These are phyloP conservation scores for Arabidopsis hybrid DNA, from an alignment of 441 rosid species.

Conservation along the genomic window DNA sequence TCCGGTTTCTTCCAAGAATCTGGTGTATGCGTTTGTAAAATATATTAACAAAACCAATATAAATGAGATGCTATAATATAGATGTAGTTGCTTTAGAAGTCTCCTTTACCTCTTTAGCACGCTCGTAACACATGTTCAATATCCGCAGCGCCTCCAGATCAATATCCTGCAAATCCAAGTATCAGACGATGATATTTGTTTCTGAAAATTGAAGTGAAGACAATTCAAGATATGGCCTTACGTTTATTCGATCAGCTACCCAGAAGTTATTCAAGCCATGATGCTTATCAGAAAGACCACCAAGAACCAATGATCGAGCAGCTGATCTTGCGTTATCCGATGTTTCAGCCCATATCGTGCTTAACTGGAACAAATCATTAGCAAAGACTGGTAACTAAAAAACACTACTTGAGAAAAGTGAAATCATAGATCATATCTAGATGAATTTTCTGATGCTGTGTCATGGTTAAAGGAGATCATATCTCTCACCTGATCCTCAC, in stretches of 20 bases:
- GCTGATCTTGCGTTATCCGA: constrained; percentile 93
- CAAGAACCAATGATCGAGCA: constrained; percentile 82
- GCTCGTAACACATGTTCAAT: constrained; percentile 68
- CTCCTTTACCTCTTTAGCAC: constrained; percentile 78
- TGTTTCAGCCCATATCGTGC: constrained; percentile 97
- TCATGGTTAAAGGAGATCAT: constrained; percentile 21
- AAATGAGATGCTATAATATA: neutral
- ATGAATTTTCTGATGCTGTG: constrained; percentile 16
- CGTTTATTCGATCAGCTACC: constrained; percentile 82
- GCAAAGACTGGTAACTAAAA: constrained; percentile 24
- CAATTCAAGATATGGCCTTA: constrained; percentile 44
- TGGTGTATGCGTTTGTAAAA: constrained; percentile 1
- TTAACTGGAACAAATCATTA: constrained; percentile 62
- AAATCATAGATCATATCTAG: constrained; percentile 4
- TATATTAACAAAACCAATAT: constrained; percentile 11
- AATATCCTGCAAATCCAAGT: constrained; percentile 63
- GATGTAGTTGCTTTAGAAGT: neutral
- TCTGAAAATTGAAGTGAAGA: neutral
- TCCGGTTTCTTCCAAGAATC: constrained; percentile 57
- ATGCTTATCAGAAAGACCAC: constrained; percentile 91
- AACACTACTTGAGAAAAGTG: neutral
- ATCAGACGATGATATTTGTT: constrained; percentile 17
- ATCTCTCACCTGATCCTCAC: constrained; percentile 77
- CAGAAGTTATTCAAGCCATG: constrained; percentile 79
- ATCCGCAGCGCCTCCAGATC: constrained; percentile 77